phyloP scores from a whole-genome alignment of 306 rosid species.

The Prunus kanzakura region DNA sequence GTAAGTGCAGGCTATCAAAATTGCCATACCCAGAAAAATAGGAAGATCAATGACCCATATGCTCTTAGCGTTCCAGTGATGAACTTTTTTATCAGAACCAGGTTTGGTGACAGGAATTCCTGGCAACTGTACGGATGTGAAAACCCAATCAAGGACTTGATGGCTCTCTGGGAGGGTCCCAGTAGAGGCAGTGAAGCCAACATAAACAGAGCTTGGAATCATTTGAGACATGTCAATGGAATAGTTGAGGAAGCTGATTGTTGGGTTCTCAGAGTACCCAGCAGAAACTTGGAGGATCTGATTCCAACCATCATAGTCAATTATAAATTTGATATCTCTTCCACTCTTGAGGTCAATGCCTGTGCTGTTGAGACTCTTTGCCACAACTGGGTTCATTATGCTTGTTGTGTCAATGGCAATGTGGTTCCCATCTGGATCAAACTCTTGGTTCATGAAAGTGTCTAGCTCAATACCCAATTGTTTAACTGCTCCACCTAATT shows the following conservation, averaged over 20 bases:
- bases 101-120: constrained; percentile 11
- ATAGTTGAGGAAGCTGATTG: constrained; percentile 36
- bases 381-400: constrained; percentile 35
- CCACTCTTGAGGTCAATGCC: constrained; percentile 52
- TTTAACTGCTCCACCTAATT: constrained; percentile 32
- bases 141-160: constrained; percentile 42
- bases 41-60: constrained; percentile 26
- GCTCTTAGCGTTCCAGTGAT: constrained; percentile 19
- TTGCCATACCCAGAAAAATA: constrained; percentile 10
- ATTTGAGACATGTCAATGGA: constrained; percentile 27
- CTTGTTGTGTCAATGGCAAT: constrained; percentile 47
- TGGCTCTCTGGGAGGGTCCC: constrained; percentile 43
- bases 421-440: constrained; percentile 56
- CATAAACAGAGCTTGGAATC: constrained; percentile 42
- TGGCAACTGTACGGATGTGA: constrained; percentile 50
- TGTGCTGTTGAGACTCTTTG: constrained; percentile 32
- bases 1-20: constrained; percentile 5
- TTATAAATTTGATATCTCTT: constrained; percentile 35
- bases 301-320: constrained; percentile 46
- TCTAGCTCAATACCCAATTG: constrained; percentile 54
- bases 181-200: constrained; percentile 57
- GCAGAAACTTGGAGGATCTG: constrained; percentile 32
- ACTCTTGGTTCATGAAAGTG: constrained; percentile 45
- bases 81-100: neutral
- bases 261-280: constrained; percentile 32